Percentiles rank a stretch among this genome's conserved stretches.
phyloP scores from a whole-genome alignment of 441 rosid genomes.

The Brassica hybrid region DNA sequence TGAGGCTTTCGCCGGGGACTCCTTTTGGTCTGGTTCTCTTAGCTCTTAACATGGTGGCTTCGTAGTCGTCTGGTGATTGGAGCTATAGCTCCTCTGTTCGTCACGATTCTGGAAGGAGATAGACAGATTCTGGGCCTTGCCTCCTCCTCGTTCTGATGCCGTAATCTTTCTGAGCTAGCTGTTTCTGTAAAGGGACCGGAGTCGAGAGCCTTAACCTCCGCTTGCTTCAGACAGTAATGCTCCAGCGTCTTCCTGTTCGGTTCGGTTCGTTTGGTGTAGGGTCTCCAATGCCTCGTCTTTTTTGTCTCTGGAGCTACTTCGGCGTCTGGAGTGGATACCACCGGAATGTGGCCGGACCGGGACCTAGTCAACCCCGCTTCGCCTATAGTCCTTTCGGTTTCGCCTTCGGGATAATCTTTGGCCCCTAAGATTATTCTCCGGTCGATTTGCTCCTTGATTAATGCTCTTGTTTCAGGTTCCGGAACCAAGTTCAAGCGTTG shows the following conservation, averaged over 20 bases:
- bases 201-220: neutral
- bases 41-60: neutral
- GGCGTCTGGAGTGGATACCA: neutral
- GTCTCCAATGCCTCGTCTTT: neutral
- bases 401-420: neutral
- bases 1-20: neutral
- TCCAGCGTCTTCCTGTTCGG: neutral
- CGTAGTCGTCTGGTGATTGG: neutral
- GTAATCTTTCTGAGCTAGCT: neutral
- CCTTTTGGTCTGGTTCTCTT: neutral
- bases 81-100: neutral
- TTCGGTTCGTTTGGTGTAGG: neutral
- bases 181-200: neutral
- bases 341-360: neutral
- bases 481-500: neutral
- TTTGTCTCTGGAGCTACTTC: neutral
- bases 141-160: neutral
- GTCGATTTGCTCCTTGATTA: neutral
- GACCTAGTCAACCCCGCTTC: neutral
- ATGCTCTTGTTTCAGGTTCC: constrained; percentile 1
- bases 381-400: neutral
- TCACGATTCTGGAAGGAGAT: neutral
- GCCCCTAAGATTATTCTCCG: neutral
- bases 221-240: neutral
- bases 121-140: neutral